Conservation (phyloP, 352 stramenopile species). For the Chrysophaeum taylorii region DNA sequence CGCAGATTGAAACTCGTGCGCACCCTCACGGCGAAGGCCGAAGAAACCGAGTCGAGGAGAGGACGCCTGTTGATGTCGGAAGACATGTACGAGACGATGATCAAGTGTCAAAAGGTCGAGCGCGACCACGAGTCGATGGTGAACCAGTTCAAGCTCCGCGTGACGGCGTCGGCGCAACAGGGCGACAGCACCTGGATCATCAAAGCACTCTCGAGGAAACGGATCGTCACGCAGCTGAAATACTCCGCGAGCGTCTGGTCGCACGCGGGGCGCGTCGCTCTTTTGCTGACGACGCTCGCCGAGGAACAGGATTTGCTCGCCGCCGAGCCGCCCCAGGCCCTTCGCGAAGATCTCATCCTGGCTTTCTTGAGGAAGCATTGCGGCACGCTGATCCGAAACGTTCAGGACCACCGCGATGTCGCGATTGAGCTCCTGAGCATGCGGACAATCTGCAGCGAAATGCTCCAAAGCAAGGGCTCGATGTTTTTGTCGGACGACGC, state of each 20-base stretch:
- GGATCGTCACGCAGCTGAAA: background rate
- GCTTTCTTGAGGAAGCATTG: background rate
- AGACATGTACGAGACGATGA: background rate
- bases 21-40: too few relatives aligned
- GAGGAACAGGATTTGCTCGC: background rate
- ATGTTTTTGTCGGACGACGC: too few relatives aligned
- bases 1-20: too few relatives aligned
- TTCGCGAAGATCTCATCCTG: background rate
- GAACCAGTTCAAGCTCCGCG: background rate
- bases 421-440: background rate
- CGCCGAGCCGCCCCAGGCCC: background rate
- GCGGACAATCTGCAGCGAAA: too few relatives aligned
- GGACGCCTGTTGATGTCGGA: background rate
- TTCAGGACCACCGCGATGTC: background rate
- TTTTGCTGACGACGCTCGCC: background rate
- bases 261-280: background rate
- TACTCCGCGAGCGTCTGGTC: too few relatives aligned
- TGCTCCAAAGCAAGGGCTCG: too few relatives aligned
- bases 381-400: background rate
- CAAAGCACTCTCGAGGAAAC: background rate
- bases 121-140: background rate
- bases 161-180: background rate
- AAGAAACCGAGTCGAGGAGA: too few relatives aligned
- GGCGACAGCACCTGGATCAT: background rate
- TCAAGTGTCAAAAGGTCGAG: background rate